A percentile compares a stretch with the other conserved stretches of the same genome.
phyloP scores from a whole-genome alignment of 2,329 filamentous ascomycete species.

The Emericellopsis cladophorae region DNA sequence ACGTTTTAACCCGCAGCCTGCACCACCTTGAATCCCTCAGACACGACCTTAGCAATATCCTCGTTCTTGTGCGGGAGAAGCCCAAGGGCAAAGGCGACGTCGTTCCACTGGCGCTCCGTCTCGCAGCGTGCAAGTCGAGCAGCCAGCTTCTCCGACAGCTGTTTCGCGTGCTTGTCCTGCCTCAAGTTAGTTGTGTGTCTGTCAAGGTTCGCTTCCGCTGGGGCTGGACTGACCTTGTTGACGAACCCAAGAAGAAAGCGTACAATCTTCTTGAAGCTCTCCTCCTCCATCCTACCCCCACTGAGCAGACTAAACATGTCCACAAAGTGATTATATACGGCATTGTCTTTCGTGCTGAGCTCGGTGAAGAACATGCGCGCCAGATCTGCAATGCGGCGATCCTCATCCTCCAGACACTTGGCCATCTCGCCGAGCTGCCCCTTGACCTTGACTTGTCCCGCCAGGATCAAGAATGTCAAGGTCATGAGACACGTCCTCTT shows the following conservation, averaged over 20 bases:
- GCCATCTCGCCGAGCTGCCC: slow-evolving; percentile 98
- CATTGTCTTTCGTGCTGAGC: slow-evolving; percentile 94
- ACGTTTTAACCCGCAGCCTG: slow-evolving; percentile 39
- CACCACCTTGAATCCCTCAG: slow-evolving; percentile 65
- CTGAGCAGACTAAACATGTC: slow-evolving; percentile 96
- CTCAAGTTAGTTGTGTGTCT: slow-evolving; percentile 5
- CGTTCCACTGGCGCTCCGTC: slow-evolving; percentile 92
- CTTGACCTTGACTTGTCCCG: slow-evolving; percentile 98
- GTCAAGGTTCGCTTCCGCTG: too few species aligned
- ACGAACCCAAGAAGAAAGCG: slow-evolving; percentile 93
- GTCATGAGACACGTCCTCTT: slow-evolving; percentile 99
- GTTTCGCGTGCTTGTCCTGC: slow-evolving; percentile 93
- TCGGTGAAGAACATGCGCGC: slow-evolving; percentile 98
- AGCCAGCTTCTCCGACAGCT: slow-evolving; percentile 84
- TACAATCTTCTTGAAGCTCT: slow-evolving; percentile 74
- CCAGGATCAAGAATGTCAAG: slow-evolving; percentile 89
- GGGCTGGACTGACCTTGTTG: slow-evolving; percentile 61
- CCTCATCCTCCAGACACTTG: slow-evolving; percentile 94
- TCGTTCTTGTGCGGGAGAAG: slow-evolving; percentile 88
- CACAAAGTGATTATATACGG: slow-evolving; percentile 98
- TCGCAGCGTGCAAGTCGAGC: slow-evolving; percentile 77
- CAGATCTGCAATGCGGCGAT: slow-evolving; percentile 86
- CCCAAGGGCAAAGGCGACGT: slow-evolving; percentile 85
- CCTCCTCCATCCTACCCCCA: slow-evolving; percentile 66
- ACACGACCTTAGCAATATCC: slow-evolving; percentile 66